Evolutionary conservation across 441 rosid species (phyloP).

Genomic region (Euphorbia schlechtendalii): DNA sequence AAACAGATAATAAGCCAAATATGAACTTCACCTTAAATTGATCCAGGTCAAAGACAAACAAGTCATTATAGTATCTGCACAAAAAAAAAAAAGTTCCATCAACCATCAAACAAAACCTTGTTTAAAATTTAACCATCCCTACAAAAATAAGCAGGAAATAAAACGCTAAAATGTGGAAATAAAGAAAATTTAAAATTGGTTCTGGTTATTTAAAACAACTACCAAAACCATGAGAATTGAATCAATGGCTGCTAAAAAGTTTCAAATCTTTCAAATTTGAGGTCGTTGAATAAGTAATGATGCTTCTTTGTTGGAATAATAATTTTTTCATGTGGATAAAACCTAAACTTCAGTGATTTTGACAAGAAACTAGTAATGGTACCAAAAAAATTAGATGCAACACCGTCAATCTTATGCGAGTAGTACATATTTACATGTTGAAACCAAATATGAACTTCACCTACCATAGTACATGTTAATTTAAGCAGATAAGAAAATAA

Average conservation of each 20-base stretch:
- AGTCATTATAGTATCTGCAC: slow-evolving; percentile 78
- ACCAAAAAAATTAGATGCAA: background rate
- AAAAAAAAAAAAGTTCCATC: slow-evolving; percentile 18
- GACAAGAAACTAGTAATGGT: slow-evolving; percentile 4
- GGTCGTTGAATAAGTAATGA: background rate
- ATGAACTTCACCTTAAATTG: slow-evolving; percentile 65
- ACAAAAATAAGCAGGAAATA: background rate
- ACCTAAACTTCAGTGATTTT: background rate
- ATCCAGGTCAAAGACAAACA: slow-evolving; percentile 79
- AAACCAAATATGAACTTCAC: no score
- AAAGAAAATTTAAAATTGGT: background rate
- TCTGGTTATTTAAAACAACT: background rate
- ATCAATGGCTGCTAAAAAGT: background rate
- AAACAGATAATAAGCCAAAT: slow-evolving; percentile 14
- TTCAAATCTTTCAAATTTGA: slow-evolving; percentile 3
- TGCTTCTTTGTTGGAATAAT: background rate
- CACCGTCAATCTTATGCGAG: slow-evolving; percentile 8
- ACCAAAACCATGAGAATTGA: background rate
- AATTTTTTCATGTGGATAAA: slow-evolving; percentile 1
- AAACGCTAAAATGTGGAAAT: background rate
- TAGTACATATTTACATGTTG: slow-evolving; percentile 2
- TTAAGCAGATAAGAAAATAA: background rate
- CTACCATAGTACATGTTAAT: background rate
- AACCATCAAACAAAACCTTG: slow-evolving; percentile 2
- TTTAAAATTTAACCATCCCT: slow-evolving; percentile 1